Evolutionary conservation across 2,329 filamentous ascomycete genomes (phyloP), one percentile per base, ranked within the genome.

Genomic region (Nemania sp.): DNA sequence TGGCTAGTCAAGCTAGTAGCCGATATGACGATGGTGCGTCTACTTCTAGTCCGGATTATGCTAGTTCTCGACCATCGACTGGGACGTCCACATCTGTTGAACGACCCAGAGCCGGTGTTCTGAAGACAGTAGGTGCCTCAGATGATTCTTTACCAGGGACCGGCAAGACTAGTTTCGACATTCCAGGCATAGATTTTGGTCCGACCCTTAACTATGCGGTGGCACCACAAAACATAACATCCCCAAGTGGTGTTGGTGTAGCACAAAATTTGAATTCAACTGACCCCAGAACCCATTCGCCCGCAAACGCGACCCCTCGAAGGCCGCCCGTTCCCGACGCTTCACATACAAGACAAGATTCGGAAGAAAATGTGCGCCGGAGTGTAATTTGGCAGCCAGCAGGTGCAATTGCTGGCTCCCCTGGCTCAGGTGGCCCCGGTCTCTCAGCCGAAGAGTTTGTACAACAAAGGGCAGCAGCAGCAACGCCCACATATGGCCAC

Each of bases 371-470:
- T 6, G 80, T 83, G 41, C 87, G 89, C 69, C 87, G 89, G 70
- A 93, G 87, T 73, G 82, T 96, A 70, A 84, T 90, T 4, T 98
- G 94, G 94, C 91, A 94, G 72, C 93, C 94, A 5, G 88, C 88
- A 76, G 82, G 83, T 2, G 81, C 85, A 41, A 80, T 83, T 41
- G 81, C 83, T 13, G 83, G 83, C 10, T 82, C 83, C 20, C 80
- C 82, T 29, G 79, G 82, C 15, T 84, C 85, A n/a, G 84, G 81
- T 49, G 81, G 80, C 8, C 70, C 73, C 0, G 72, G 70, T 15
- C 76, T 97, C 13, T 92, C 91, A 4, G 86, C 93, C 0, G 93
- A 97, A 77, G 89, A 97, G 73, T 97, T 91, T 80, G 93, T 97
- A 5, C 89, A 93, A 74, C 91, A 95, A 73, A 89, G 93, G 69